Conservation (phyloP, 75 land plant genomes). For the Pinus albicaulis region DNA sequence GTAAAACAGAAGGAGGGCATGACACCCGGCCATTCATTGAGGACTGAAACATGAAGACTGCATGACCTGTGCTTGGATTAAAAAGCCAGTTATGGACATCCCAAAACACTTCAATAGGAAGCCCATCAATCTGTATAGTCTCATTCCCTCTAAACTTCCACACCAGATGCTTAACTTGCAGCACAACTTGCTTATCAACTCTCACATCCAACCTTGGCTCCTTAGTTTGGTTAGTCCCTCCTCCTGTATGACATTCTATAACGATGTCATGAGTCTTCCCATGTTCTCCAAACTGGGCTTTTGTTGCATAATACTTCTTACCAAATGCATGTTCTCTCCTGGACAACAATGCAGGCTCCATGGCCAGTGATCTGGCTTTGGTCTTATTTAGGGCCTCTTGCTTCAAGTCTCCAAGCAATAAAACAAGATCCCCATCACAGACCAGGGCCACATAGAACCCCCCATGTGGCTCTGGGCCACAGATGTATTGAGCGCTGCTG, state of each 20-base stretch:
- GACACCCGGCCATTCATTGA: slow-evolving; percentile 5
- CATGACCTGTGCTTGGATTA: slow-evolving; percentile 29
- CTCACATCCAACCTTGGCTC: slow-evolving; percentile 48
- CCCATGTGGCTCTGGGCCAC: slow-evolving; percentile 44
- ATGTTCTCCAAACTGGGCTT: slow-evolving; percentile 44
- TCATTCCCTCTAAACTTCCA: slow-evolving; percentile 71
- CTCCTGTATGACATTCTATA: slow-evolving; percentile 39
- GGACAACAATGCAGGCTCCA: slow-evolving; percentile 16
- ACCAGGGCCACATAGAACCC: slow-evolving; percentile 30
- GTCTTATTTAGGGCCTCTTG: slow-evolving; percentile 32
- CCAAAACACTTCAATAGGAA: slow-evolving; percentile 54
- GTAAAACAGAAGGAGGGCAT: not conserved
- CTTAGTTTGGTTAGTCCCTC: slow-evolving; percentile 6
- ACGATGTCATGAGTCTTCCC: slow-evolving; percentile 51
- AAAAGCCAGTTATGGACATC: slow-evolving; percentile 72
- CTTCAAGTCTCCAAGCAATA: slow-evolving; percentile 32
- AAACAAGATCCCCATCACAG: slow-evolving; percentile 19
- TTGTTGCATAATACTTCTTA: slow-evolving; percentile 41
- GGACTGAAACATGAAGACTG: slow-evolving; percentile 54
- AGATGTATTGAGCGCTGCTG: slow-evolving; percentile 39
- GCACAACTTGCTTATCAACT: slow-evolving; percentile 43
- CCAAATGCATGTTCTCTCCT: slow-evolving; percentile 53
- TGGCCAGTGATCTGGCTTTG: slow-evolving; percentile 6
- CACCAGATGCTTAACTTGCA: slow-evolving; percentile 52
- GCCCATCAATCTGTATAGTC: slow-evolving; percentile 51